phyloP scores from a whole-genome alignment of 129 eudicot species.

The Saussurea involucrata region DNA sequence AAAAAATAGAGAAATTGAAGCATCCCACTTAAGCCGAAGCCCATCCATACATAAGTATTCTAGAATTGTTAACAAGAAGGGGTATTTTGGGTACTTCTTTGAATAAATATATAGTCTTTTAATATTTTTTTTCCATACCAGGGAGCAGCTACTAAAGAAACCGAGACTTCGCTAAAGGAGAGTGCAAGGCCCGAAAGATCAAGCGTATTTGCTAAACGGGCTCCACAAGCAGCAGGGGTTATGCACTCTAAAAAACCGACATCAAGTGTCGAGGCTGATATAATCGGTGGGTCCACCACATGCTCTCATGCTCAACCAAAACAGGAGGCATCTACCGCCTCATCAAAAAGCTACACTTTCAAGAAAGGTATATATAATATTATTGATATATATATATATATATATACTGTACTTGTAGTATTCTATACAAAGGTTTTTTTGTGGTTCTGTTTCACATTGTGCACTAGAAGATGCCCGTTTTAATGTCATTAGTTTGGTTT shows the following conservation, averaged over 20 bases:
- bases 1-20: no score
- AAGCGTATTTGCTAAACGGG: slow-evolving; percentile 61
- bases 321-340: slow-evolving; percentile 86
- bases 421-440: not conserved
- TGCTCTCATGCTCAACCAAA: slow-evolving; percentile 76
- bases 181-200: slow-evolving; percentile 64
- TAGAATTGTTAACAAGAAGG: no score
- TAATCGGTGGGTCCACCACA: slow-evolving; percentile 66
- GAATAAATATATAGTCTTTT: no score
- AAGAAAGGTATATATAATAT: slow-evolving; percentile 75
- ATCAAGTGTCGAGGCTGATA: slow-evolving; percentile 92
- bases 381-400: no score
- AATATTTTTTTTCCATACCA: slow-evolving; percentile 21
- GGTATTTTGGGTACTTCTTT: no score
- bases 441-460: not conserved
- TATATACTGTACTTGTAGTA: no score
- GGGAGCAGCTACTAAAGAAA: slow-evolving; percentile 65
- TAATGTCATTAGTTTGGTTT: not conserved
- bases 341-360: slow-evolving; percentile 70
- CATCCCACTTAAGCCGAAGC: no score
- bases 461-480: not conserved
- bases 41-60: no score
- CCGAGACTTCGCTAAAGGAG: slow-evolving; percentile 51
- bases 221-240: slow-evolving; percentile 39
- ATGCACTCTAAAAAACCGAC: slow-evolving; percentile 69